These are phyloP conservation scores for Fomitopsis schrenkii DNA, from an alignment of 1,284 basidiomycete genomes.

Conservation along the genomic window DNA sequence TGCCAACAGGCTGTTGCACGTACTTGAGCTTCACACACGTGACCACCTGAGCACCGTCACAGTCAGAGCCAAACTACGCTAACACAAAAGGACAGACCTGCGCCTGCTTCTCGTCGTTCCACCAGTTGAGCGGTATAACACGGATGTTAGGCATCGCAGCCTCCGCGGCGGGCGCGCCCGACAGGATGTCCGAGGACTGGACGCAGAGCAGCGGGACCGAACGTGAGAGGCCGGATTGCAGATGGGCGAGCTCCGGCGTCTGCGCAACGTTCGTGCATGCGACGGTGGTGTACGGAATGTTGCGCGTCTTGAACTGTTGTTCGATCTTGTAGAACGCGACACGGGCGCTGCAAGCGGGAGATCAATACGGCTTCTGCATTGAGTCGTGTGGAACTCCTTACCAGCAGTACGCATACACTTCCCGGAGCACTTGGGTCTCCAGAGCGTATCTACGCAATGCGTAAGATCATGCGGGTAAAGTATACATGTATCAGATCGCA, in stretches of 20 bases:
- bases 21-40: constrained; percentile 87
- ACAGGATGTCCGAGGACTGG: constrained; percentile 74
- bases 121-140: constrained; percentile 87
- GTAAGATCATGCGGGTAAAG: no score
- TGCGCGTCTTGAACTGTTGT: constrained; percentile 78
- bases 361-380: background rate
- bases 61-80: background rate
- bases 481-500: constrained; percentile 4
- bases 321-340: constrained; percentile 90
- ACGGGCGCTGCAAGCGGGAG: constrained; percentile 56
- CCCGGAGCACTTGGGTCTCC: constrained; percentile 63
- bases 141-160: constrained; percentile 89
- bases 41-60: constrained; percentile 48
- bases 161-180: constrained; percentile 78
- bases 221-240: constrained; percentile 65
- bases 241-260: constrained; percentile 45
- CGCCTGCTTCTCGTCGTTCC: constrained; percentile 67
- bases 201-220: constrained; percentile 82
- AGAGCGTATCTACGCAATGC: constrained; percentile 52
- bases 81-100: constrained; percentile 27
- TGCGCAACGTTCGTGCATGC: constrained; percentile 48
- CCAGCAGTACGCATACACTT: constrained; percentile 81
- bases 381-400: constrained; percentile 28
- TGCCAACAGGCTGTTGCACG: constrained; percentile 78
- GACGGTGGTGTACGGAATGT: constrained; percentile 76